Base-by-base conservation (phyloP, 306 rosid genomes). In the Echinosophora koreensis region DNA sequence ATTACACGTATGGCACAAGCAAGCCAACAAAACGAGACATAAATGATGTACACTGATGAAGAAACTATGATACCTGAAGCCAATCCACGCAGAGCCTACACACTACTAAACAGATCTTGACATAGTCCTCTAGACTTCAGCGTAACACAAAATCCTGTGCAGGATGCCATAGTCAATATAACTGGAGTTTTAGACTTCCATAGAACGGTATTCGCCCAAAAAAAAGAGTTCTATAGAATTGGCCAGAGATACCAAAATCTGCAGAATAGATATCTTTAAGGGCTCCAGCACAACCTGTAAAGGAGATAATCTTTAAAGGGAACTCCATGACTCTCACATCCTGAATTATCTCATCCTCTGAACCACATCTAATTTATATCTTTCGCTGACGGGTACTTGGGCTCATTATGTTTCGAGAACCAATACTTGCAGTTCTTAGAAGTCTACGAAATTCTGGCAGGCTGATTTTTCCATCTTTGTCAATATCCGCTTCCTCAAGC, bases 401-500 rank as follows among this genome's bases (percentile, higher is more conserved):
- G 84, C 89, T 86, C 12, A 73, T 44, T 47, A 87, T 76, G 0
- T 57, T 85, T 71, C 87, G 81, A 6, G 99, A 87, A 86, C 91
- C 74, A 12, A 96, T 82, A 87, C 99, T 96, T 32, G 99, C 99
- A 35, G 96, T 89, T 90, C 99, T 91, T 66, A 96, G 78, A 82
- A 96, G 99, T 73, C 86, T 88, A 2, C 98, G 91, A 65, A 96
- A 96, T 72, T 96, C 99, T 9, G 93, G 77, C 44, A 96, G 81
- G 85, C 99, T 96, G 81, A 96, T 93, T 71, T 84, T 92, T 75
- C 99, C 99, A 67, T 96, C 99, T 77, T 86, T 93, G 88, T 96
- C 98, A 9, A 96, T 85, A 69, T 96, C 99, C 0, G 98, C 99
- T 86, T 96, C 99, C 76, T 96, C 99, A 3, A 96, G 99, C 60